These are phyloP conservation scores for Choanephora cucurbitarum DNA, from an alignment of 371 early-diverging fungal species.

Conservation along the genomic window DNA sequence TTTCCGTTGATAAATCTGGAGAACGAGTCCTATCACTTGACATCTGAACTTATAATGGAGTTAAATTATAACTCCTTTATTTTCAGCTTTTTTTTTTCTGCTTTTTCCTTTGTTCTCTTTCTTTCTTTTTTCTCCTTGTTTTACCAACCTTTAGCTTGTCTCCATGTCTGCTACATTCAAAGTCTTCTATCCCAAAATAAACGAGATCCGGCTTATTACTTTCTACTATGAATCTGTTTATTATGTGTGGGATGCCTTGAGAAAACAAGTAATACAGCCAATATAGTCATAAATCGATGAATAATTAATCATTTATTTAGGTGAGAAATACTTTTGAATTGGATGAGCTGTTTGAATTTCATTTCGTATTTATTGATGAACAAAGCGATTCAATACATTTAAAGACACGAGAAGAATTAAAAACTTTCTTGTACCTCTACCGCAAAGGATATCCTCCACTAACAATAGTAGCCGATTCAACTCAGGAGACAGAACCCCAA, in stretches of 20 bases:
- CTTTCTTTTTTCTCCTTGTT: slow-evolving; percentile 4
- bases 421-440: too few species aligned
- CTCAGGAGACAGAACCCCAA: too few species aligned
- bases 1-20: slow-evolving; percentile 5
- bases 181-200: slow-evolving; percentile 1
- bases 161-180: slow-evolving; percentile 5
- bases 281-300: background rate
- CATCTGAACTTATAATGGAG: background rate
- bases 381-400: too few species aligned
- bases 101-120: slow-evolving; percentile 4
- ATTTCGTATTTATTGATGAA: slow-evolving; percentile 8
- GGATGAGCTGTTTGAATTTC: slow-evolving; percentile 3
- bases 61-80: background rate
- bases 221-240: too few species aligned
- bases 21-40: background rate
- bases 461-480: too few species aligned
- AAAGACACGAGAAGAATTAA: too few species aligned
- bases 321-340: background rate
- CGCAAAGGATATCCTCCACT: too few species aligned
- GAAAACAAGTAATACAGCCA: too few species aligned
- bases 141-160: background rate
- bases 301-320: background rate
- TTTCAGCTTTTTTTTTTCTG: too few species aligned
- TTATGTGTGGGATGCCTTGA: too few species aligned
- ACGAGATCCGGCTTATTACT: slow-evolving; percentile 2